Conservation (phyloP, 2,329 filamentous ascomycete species). For the Penicillium sp. region DNA sequence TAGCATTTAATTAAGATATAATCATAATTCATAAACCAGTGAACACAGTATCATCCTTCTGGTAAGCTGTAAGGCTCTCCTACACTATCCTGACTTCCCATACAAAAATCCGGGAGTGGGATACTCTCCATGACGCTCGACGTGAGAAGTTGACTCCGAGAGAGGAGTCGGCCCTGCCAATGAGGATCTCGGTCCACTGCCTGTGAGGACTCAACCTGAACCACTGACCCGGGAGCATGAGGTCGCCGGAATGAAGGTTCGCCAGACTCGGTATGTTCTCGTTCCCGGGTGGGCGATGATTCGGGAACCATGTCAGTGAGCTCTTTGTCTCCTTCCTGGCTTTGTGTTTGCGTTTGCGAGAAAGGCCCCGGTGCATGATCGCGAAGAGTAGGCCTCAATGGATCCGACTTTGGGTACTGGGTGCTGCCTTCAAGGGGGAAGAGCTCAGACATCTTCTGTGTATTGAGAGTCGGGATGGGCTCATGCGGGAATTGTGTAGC, state of each 20-base stretch:
- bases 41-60: constrained; percentile 17
- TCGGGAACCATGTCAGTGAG: constrained; percentile 40
- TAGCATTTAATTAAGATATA: background rate
- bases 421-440: constrained; percentile 34
- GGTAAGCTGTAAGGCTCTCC: constrained; percentile 38
- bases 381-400: constrained; percentile 3
- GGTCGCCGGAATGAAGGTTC: constrained; percentile 19
- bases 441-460: constrained; percentile 40
- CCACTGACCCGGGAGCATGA: constrained; percentile 27
- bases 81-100: constrained; percentile 40
- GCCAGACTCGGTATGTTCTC: constrained; percentile 12
- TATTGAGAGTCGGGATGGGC: constrained; percentile 36
- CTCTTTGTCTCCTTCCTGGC: constrained; percentile 21
- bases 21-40: constrained; percentile 19
- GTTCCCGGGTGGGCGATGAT: constrained; percentile 37
- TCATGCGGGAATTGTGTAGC: constrained; percentile 40
- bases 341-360: constrained; percentile 24
- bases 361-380: constrained; percentile 13
- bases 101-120: constrained; percentile 40
- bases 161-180: constrained; percentile 27
- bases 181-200: constrained; percentile 28
- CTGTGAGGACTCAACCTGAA: constrained; percentile 46
- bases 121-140: constrained; percentile 47
- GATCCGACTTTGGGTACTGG: constrained; percentile 13
- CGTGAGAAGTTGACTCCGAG: constrained; percentile 39